A percentile compares a stretch with the other conserved stretches of the same genome.
Evolutionary conservation across 345 rosid species (phyloP).

Genomic region (Acer saccharum): DNA sequence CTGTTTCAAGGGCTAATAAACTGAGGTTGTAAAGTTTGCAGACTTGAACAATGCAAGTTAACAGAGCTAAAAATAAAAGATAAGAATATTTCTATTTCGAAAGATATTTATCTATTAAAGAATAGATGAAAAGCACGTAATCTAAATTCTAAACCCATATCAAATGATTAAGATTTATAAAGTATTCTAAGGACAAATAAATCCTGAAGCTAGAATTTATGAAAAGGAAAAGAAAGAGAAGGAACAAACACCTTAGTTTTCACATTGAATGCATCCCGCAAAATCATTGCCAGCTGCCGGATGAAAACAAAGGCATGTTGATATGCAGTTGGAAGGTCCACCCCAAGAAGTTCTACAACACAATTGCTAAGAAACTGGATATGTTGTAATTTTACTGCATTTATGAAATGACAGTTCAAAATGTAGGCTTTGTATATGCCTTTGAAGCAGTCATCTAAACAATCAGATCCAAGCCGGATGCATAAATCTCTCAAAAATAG

Average conservation of each 20-base stretch:
- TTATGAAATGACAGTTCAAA: conserved; percentile 83
- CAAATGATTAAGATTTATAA: not conserved
- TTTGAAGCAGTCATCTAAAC: conserved; percentile 85
- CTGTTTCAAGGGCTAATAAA: conserved; percentile 6
- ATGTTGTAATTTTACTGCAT: conserved; percentile 74
- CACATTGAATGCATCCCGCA: conserved; percentile 79
- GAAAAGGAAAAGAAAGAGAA: not conserved
- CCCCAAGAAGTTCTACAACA: conserved; percentile 79
- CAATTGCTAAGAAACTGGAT: conserved; percentile 88
- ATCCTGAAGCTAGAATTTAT: not conserved
- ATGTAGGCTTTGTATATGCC: conserved; percentile 93
- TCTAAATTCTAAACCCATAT: not conserved
- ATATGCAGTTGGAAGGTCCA: conserved; percentile 83
- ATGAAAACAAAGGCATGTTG: conserved; percentile 94
- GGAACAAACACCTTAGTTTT: conserved; percentile 76
- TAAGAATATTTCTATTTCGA: not conserved
- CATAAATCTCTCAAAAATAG: conserved; percentile 86
- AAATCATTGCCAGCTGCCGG: conserved; percentile 79
- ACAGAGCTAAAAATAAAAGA: not conserved
- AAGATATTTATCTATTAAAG: too few species aligned
- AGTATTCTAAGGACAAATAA: not conserved
- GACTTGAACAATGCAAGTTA: not conserved
- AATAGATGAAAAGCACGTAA: not conserved
- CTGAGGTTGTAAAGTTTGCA: not conserved
- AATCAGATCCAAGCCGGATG: conserved; percentile 73